Base-by-base conservation (phyloP, 169 alveolate species). In the Plasmodium yoelii region DNA sequence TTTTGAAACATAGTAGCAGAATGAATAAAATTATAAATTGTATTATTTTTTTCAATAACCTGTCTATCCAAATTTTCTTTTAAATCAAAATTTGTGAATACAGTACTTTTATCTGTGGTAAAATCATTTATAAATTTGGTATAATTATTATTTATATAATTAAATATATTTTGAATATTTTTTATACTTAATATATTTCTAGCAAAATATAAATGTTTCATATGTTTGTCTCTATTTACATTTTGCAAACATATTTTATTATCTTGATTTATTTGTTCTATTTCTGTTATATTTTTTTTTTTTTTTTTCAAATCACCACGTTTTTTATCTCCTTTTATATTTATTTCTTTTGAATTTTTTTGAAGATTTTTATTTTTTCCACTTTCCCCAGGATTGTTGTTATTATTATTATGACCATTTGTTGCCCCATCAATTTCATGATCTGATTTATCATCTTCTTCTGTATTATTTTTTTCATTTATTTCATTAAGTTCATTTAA, bases 1-100 rank as follows among this genome's bases (percentile, higher is more conserved):
- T 75, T 65, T 18, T 75, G 88, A 75, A 75, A 75, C 88, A 75
- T 75, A 12, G 88, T 75, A 26, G 88, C 88, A 5, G 88, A 60
- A 39, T 75, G 88, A 28, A 75, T 75, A 22, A 75, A 75, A 49
- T 75, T 75, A 47, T 75, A 75, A 10, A 75, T 75, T 34, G 88
- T 60, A 39, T 75, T 75, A 56, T 75, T 75, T 49, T 75, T 75
- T 51, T 75, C 77, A 13, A 75, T 75, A 2, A 53, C 49, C 5
- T 75, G 88, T 46, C 75, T 75, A 42, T 75, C 88, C 10, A 75
- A 8, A 75, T 75, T 75, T 75, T 75, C 88, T 39, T 75, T 75
- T 24, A 75, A n/a, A 15, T 75, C 88, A 10, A 75, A 63, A 39
- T 63, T 75, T 1, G 88, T 61, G 12, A 75, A 75, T 15, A 75